phyloP scores from a whole-genome alignment of 345 rosid species.

The Moricandia arvensis region DNA sequence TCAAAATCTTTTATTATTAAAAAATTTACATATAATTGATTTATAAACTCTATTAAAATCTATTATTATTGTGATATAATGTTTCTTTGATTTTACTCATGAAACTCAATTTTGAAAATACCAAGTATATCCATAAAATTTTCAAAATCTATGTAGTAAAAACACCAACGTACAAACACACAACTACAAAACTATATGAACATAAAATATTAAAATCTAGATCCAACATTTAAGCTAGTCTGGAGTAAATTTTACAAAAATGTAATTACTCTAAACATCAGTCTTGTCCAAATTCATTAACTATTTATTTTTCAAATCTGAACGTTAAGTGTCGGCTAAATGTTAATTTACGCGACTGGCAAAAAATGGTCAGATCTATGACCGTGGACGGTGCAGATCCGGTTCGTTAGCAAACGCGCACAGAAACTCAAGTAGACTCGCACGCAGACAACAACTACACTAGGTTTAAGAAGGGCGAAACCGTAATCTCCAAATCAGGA shows the following conservation, averaged over 20 bases:
- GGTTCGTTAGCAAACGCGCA: not conserved
- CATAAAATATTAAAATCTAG: too few species aligned
- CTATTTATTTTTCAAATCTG: not conserved
- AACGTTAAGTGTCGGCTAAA: slow-evolving; percentile 8
- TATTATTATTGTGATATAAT: too few species aligned
- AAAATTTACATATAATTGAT: too few species aligned
- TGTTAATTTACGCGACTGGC: too few species aligned
- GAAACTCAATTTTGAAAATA: too few species aligned
- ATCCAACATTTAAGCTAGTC: slow-evolving; percentile 2
- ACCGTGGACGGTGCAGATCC: not conserved
- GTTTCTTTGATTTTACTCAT: too few species aligned
- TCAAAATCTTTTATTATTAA: too few species aligned
- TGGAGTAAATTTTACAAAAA: not conserved
- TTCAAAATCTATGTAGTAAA: too few species aligned
- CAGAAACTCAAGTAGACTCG: not conserved
- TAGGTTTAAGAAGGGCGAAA: slow-evolving; percentile 21
- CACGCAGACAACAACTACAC: not conserved
- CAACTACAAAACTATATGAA: too few species aligned
- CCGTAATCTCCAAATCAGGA: not conserved
- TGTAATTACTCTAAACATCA: not conserved
- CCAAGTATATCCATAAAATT: too few species aligned
- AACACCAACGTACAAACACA: too few species aligned
- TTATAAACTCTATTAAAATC: too few species aligned
- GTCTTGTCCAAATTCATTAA: not conserved
- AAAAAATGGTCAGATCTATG: not conserved